phyloP scores from a whole-genome alignment of 2,329 filamentous ascomycete genomes.

The Arthroderma uncinatum region DNA sequence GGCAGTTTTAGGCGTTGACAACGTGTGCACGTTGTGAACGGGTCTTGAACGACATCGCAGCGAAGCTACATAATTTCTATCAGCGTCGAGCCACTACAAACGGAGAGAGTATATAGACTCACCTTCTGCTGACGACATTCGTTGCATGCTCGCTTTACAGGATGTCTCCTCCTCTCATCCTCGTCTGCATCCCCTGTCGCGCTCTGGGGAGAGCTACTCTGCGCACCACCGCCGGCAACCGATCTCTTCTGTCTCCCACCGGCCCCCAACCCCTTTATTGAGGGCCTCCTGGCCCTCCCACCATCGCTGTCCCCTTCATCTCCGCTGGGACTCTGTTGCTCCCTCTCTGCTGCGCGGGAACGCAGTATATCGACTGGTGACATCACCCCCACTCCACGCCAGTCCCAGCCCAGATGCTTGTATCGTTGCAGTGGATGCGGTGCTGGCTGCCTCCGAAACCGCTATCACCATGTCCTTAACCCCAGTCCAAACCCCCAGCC shows the following conservation, averaged over 20 bases:
- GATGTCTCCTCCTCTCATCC: conserved; percentile 36
- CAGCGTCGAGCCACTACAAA: background rate
- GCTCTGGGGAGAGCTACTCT: conserved; percentile 37
- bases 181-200: conserved; percentile 35
- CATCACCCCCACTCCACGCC: background rate
- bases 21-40: conserved; percentile 50
- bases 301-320: background rate
- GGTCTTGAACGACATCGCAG: conserved; percentile 56
- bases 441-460: conserved; percentile 12
- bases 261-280: background rate
- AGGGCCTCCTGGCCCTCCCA: background rate
- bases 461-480: conserved; percentile 12
- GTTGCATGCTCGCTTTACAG: conserved; percentile 54
- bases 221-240: conserved; percentile 28
- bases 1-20: conserved; percentile 52
- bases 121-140: conserved; percentile 62
- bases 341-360: background rate
- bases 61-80: conserved; percentile 41
- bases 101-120: conserved; percentile 13
- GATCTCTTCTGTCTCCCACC: conserved; percentile 3
- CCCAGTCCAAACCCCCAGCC: background rate
- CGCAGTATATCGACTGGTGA: background rate
- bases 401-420: background rate
- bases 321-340: background rate
- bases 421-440: background rate